These are phyloP conservation scores for Dictyostelium brefeldianum DNA, from an alignment of 78 protist genomes.

Conservation along the genomic window DNA sequence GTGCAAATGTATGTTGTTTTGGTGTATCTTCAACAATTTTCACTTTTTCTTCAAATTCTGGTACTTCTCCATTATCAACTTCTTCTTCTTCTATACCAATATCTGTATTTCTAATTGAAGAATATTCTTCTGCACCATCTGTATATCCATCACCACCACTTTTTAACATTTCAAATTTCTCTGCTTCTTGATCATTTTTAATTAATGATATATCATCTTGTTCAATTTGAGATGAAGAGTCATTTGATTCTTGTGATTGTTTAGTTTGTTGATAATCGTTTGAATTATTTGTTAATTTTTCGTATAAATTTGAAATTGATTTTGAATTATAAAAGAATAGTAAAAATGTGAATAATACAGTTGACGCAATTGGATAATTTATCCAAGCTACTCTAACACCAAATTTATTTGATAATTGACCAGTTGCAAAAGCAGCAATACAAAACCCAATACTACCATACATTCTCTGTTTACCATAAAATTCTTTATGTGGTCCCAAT, in stretches of 20 bases:
- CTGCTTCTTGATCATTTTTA: background rate
- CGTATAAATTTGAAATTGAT: slow-evolving; percentile 4
- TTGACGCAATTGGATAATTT: slow-evolving; percentile 19
- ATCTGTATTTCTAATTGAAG: background rate
- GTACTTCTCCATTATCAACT: background rate
- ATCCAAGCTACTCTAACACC: slow-evolving; percentile 21
- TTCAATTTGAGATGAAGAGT: background rate
- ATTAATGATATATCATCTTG: background rate
- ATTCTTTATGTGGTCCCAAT: slow-evolving; percentile 1
- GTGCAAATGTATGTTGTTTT: background rate
- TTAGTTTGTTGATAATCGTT: background rate
- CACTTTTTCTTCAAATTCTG: background rate
- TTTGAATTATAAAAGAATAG: background rate
- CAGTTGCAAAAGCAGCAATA: slow-evolving; percentile 17
- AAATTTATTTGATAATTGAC: background rate
- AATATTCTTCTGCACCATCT: background rate
- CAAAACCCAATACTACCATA: slow-evolving; percentile 60
- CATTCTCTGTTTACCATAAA: slow-evolving; percentile 49
- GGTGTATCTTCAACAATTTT: background rate
- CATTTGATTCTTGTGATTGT: background rate
- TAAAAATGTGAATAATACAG: background rate
- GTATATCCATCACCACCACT: too few species aligned
- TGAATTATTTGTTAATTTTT: background rate
- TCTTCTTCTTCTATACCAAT: background rate
- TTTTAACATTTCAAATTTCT: background rate